Evolutionary conservation across 75 land plant species (phyloP).

Genomic region (Pinus albicaulis): DNA sequence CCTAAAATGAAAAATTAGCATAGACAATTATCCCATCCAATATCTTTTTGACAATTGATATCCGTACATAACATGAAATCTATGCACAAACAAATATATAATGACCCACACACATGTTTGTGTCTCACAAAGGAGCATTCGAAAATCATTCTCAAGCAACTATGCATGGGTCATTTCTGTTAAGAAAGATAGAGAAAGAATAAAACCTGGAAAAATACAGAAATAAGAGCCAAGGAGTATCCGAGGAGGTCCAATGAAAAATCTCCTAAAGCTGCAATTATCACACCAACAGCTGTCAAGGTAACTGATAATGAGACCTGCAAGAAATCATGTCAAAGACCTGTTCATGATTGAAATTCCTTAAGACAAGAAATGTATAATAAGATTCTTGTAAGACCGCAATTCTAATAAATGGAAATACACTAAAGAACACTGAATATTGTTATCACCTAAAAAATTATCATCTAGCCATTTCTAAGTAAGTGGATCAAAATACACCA

Average conservation of each 20-base stretch:
- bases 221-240: conserved; percentile 80
- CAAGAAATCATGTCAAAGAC: conserved; percentile 2
- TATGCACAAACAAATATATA: background rate
- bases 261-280: conserved; percentile 92
- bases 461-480: too few species aligned
- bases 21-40: background rate
- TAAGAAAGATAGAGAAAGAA: background rate
- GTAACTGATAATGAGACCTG: conserved; percentile 82
- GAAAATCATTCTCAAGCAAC: background rate
- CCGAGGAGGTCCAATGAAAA: conserved; percentile 90
- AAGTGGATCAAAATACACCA: too few species aligned
- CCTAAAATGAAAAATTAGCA: background rate
- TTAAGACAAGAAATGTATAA: background rate
- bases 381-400: background rate
- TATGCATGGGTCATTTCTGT: background rate
- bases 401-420: too few species aligned
- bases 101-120: conserved; percentile 6
- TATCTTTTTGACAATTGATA: background rate
- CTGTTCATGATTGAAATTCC: background rate
- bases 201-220: conserved; percentile 84
- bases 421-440: too few species aligned
- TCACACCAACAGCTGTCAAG: conserved; percentile 66
- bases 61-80: background rate
- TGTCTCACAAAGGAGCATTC: background rate
- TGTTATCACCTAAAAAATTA: too few species aligned